Evolutionary conservation across 1,284 basidiomycete genomes (phyloP).

Genomic region (Papiliotrema laurentii): DNA sequence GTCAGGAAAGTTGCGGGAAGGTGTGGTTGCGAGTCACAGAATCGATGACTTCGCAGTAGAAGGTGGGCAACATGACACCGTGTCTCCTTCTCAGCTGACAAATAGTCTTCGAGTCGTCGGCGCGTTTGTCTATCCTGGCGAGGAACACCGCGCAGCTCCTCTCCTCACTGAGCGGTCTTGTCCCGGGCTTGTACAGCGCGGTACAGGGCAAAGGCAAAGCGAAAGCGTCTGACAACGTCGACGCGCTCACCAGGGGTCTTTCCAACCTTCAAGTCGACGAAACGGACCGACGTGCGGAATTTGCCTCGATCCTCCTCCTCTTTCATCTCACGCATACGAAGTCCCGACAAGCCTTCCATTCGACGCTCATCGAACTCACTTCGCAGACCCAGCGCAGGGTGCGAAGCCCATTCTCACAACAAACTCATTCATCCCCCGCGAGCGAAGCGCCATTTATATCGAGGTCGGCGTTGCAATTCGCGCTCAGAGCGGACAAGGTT

Average conservation of each 20-base stretch:
- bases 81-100: conserved; percentile 4
- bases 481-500: conserved; percentile 8
- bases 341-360: conserved; percentile 11
- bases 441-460: conserved; percentile 9
- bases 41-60: conserved; percentile 43
- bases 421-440: neutral
- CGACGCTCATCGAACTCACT: conserved; percentile 16
- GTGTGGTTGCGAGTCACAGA: conserved; percentile 39
- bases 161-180: conserved; percentile 37
- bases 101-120: conserved; percentile 43
- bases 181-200: conserved; percentile 37
- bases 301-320: conserved; percentile 28
- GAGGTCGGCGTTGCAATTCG: conserved; percentile 4
- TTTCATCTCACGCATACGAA: conserved; percentile 30
- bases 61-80: conserved; percentile 19
- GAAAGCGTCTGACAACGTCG: neutral
- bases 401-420: conserved; percentile 1
- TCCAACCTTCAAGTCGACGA: neutral
- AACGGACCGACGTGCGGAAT: conserved; percentile 22
- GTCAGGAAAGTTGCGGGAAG: conserved; percentile 46
- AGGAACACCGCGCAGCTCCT: conserved; percentile 36
- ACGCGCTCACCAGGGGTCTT: neutral
- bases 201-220: conserved; percentile 3
- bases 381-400: neutral
- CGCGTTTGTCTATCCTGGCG: conserved; percentile 35